Evolutionary conservation across 2,329 filamentous ascomycete genomes (phyloP).

Genomic region (Fusarium sp.): DNA sequence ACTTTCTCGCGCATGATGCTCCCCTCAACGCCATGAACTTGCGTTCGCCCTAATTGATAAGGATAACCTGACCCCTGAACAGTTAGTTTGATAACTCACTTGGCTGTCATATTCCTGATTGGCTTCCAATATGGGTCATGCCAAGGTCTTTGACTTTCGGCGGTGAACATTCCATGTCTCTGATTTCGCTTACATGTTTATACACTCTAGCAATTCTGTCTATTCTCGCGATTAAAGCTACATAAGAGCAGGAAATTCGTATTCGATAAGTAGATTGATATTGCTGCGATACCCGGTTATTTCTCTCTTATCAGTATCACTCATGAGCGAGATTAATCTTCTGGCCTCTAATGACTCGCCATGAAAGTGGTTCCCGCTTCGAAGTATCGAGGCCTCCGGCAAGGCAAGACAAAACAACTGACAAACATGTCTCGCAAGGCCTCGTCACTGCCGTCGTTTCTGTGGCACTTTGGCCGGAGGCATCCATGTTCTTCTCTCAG

Average conservation of each 20-base stretch:
- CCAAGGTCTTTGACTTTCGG: background rate
- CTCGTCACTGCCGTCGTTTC: constrained; percentile 1
- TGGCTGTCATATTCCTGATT: background rate
- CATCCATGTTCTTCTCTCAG: constrained; percentile 19
- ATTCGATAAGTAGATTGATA: background rate
- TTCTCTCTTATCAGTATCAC: background rate
- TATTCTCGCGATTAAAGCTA: background rate
- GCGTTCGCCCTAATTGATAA: background rate
- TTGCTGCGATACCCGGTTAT: background rate
- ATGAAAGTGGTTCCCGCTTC: background rate
- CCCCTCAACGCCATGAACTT: constrained; percentile 9
- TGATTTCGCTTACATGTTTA: background rate
- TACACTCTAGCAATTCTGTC: background rate
- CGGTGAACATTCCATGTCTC: background rate
- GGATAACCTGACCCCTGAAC: background rate
- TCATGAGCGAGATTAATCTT: background rate
- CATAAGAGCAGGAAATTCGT: background rate
- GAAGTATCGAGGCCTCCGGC: constrained; percentile 6
- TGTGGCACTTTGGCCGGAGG: constrained; percentile 15
- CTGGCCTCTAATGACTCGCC: background rate
- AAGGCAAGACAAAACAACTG: constrained; percentile 1
- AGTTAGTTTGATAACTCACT: background rate
- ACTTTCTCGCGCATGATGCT: constrained; percentile 19
- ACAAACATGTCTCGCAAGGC: constrained; percentile 2
- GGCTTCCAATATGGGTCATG: background rate